Evolutionary conservation across 768 basidiomycete species (phyloP).

Genomic region (Calvatia gigantea): DNA sequence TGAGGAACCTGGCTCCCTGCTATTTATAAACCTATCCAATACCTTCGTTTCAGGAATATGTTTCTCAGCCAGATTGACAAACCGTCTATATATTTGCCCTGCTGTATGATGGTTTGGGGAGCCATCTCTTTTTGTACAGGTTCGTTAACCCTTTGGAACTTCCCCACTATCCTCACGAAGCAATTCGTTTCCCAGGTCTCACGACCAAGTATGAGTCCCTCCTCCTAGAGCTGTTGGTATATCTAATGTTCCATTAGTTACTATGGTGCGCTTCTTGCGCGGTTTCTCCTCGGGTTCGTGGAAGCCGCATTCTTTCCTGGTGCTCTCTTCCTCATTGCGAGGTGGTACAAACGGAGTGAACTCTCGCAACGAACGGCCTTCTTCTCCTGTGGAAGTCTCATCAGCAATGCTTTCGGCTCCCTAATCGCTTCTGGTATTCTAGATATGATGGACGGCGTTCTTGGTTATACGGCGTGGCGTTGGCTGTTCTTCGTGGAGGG

Average conservation of each 20-base stretch:
- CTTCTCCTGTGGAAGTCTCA: constrained; percentile 67
- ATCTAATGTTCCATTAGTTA: constrained; percentile 40
- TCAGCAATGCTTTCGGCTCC: constrained; percentile 81
- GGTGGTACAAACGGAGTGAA: constrained; percentile 73
- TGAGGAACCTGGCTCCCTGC: constrained; percentile 19
- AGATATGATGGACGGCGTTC: constrained; percentile 62
- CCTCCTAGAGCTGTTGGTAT: neutral
- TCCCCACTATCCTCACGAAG: neutral
- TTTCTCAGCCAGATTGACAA: constrained; percentile 58
- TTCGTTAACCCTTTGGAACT: constrained; percentile 16
- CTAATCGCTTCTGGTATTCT: constrained; percentile 77
- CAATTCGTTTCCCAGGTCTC: constrained; percentile 27
- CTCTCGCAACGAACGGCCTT: constrained; percentile 67
- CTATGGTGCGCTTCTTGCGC: constrained; percentile 56
- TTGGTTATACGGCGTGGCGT: constrained; percentile 72
- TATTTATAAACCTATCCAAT: neutral
- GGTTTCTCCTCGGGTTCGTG: constrained; percentile 78
- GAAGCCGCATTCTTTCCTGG: constrained; percentile 73
- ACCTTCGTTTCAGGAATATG: constrained; percentile 49
- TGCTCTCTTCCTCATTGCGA: constrained; percentile 58
- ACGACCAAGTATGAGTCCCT: constrained; percentile 31
- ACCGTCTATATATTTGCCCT: constrained; percentile 62
- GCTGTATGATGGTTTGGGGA: constrained; percentile 69
- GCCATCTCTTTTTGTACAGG: constrained; percentile 47
- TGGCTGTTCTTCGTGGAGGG: constrained; percentile 78